These are phyloP conservation scores for Amoeboaphelidium protococcarum DNA, from an alignment of 371 early-diverging fungal species.

Conservation along the genomic window DNA sequence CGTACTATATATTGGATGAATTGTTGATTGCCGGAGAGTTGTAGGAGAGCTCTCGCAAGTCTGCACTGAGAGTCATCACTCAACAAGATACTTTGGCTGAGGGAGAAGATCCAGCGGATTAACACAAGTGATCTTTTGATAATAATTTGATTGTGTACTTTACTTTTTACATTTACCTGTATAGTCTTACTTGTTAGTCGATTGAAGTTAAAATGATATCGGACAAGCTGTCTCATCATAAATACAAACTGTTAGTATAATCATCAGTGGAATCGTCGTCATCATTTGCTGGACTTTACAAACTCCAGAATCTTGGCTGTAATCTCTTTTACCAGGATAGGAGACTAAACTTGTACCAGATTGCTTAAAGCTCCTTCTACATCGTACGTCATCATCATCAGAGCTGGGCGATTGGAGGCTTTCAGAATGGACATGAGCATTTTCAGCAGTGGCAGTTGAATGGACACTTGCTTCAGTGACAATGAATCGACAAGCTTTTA, in stretches of 20 bases:
- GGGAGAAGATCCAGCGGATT: too few relatives aligned
- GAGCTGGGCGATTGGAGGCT: background rate
- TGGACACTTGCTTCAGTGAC: background rate
- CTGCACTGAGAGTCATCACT: slow-evolving; percentile 36
- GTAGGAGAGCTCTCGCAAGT: slow-evolving; percentile 52
- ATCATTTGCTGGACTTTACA: too few relatives aligned
- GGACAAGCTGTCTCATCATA: too few relatives aligned
- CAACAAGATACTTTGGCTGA: slow-evolving; percentile 49
- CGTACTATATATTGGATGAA: slow-evolving; percentile 62
- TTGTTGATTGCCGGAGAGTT: slow-evolving; percentile 54
- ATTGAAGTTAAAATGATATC: too few relatives aligned
- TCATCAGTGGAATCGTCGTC: too few relatives aligned
- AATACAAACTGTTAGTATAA: too few relatives aligned
- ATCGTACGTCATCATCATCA: background rate
- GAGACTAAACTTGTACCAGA: background rate
- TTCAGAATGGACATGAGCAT: background rate
- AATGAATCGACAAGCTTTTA: background rate
- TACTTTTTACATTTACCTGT: too few relatives aligned
- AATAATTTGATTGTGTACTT: too few relatives aligned
- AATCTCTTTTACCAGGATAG: background rate
- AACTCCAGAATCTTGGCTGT: background rate
- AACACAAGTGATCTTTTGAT: too few relatives aligned
- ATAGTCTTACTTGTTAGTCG: too few relatives aligned
- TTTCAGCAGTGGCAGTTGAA: background rate
- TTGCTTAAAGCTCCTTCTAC: background rate